Conservation (phyloP, 495 filamentous ascomycete species). For the Hyphodiscus hymeniophilus region DNA sequence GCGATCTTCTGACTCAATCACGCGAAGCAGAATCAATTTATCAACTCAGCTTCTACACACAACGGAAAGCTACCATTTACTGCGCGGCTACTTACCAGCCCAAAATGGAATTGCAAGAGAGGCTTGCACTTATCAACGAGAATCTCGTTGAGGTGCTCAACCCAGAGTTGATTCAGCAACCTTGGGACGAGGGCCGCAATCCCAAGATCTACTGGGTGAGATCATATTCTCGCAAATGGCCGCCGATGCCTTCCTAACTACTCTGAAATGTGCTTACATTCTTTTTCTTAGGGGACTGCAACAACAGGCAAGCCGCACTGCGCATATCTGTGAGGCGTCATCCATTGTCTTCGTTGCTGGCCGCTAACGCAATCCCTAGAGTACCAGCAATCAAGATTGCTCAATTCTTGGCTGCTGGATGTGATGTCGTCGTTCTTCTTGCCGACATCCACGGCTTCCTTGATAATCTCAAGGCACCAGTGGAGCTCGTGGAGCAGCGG, state of each 20-base stretch:
- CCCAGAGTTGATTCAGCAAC: background rate
- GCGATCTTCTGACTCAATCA: background rate
- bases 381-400: slow-evolving; percentile 20
- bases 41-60: too few species aligned
- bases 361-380: background rate
- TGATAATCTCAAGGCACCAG: slow-evolving; percentile 5
- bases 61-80: background rate
- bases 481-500: slow-evolving; percentile 29
- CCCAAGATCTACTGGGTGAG: background rate
- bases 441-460: slow-evolving; percentile 12
- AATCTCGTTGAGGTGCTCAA: background rate
- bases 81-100: background rate
- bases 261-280: background rate
- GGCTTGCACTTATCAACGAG: background rate
- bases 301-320: slow-evolving; percentile 15
- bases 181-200: background rate
- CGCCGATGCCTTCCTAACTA: background rate
- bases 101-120: background rate
- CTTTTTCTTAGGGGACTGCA: background rate
- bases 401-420: slow-evolving; percentile 17
- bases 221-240: background rate
- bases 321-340: slow-evolving; percentile 9
- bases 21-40: too few species aligned
- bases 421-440: slow-evolving; percentile 13
- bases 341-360: background rate